A percentile compares a stretch with the other conserved stretches of the same genome.
phyloP scores from a whole-genome alignment of 2,329 filamentous ascomycete species.

The Hymenoscyphus repandus region DNA sequence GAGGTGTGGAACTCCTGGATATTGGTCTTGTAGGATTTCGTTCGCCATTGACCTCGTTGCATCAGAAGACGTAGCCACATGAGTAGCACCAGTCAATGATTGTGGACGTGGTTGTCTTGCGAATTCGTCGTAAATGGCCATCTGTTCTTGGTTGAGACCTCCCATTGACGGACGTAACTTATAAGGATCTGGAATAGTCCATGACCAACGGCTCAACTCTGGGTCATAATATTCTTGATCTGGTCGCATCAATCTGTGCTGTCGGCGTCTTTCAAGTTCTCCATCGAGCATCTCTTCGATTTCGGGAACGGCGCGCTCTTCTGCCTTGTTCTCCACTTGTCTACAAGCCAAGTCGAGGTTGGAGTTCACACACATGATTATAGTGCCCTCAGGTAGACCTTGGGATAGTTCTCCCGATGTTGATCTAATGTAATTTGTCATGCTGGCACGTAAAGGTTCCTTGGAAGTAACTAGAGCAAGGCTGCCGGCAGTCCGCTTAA shows the following conservation, averaged over 20 bases:
- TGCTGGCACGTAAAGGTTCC: constrained; percentile 91
- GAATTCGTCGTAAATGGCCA: constrained; percentile 96
- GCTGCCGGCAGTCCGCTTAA: constrained; percentile 89
- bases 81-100: constrained; percentile 49
- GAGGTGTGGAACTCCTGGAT: constrained; percentile 49
- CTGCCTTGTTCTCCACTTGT: constrained; percentile 92
- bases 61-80: constrained; percentile 54
- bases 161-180: constrained; percentile 67
- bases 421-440: constrained; percentile 89
- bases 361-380: constrained; percentile 98
- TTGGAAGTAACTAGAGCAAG: constrained; percentile 97
- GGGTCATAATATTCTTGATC: constrained; percentile 82
- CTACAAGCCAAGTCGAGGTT: constrained; percentile 91
- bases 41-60: constrained; percentile 57
- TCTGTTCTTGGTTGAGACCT: constrained; percentile 84
- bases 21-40: constrained; percentile 59
- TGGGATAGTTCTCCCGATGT: constrained; percentile 64
- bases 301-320: constrained; percentile 86
- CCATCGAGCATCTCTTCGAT: constrained; percentile 89
- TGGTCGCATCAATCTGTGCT: constrained; percentile 68
- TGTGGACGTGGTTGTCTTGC: constrained; percentile 72
- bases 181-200: constrained; percentile 90
- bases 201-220: constrained; percentile 81
- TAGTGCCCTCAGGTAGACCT: constrained; percentile 86
- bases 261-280: constrained; percentile 71